Conservation (phyloP, 352 stramenopile genomes). For the Phytophthora nicotianae region DNA sequence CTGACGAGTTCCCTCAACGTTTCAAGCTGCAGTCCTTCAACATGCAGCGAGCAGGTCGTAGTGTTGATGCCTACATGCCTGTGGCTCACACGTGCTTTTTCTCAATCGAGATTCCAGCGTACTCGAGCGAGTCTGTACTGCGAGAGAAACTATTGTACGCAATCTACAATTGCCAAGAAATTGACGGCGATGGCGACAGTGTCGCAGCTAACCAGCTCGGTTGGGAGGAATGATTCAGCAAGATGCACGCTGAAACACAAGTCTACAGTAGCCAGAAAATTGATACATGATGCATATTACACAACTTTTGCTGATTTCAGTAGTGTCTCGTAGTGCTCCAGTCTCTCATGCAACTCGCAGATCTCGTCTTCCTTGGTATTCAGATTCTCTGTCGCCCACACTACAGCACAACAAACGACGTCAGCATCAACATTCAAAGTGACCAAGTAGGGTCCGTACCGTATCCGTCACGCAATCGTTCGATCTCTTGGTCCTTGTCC, state of each 20-base stretch:
- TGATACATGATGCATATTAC: slow-evolving; percentile 27
- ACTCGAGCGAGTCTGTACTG: slow-evolving; percentile 86
- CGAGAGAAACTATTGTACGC: slow-evolving; percentile 87
- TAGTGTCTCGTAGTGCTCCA: slow-evolving; percentile 26
- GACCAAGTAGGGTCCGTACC: slow-evolving; percentile 20
- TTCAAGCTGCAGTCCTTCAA: slow-evolving; percentile 93
- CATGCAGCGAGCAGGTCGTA: slow-evolving; percentile 49
- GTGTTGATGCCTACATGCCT: slow-evolving; percentile 90
- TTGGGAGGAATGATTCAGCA: slow-evolving; percentile 69
- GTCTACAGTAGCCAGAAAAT: background rate
- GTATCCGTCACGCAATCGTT: slow-evolving; percentile 28
- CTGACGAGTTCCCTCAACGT: slow-evolving; percentile 86
- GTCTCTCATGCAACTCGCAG: slow-evolving; percentile 30
- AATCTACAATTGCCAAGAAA: slow-evolving; percentile 95
- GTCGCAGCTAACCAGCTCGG: slow-evolving; percentile 81
- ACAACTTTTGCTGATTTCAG: slow-evolving; percentile 22
- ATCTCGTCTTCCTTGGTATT: slow-evolving; percentile 38
- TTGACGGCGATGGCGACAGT: slow-evolving; percentile 88
- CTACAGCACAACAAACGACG: slow-evolving; percentile 20
- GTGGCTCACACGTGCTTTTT: slow-evolving; percentile 99
- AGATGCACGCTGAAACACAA: background rate
- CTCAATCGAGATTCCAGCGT: slow-evolving; percentile 94
- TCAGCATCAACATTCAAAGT: background rate
- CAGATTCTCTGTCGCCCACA: slow-evolving; percentile 33
- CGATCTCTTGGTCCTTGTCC: slow-evolving; percentile 34